Evolutionary conservation across 768 basidiomycete genomes (phyloP), one percentile per base, ranked within the genome.

Genomic region (Hemileccinum impolitum): DNA sequence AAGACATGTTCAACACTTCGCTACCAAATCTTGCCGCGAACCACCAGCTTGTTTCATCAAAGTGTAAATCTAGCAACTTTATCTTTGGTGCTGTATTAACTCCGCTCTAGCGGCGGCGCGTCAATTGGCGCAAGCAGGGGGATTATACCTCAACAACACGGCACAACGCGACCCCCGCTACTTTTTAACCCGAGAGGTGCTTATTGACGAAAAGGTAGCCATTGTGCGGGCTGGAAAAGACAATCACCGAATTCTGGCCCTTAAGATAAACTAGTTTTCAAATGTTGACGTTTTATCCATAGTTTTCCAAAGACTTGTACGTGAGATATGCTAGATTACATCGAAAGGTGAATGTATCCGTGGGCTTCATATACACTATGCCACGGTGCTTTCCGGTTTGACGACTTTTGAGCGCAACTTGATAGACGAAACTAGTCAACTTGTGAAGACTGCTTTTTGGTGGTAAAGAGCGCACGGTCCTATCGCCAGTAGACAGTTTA

Each of bases 181-280:
- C 43, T 75, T 63, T 26, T 58, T 87, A 14, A 54, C 64, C 8
- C 55, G 55, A 31, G 56, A 62, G 1, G 73, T 81, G 56, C 73
- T 93, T 25, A 69, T 91, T n/a, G 81, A 84, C 56, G 71, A 67
- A 10, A 75, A 72, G 42, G 59, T 92, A 7, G 81, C 76, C 15
- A 76, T 94, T 49, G 52, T 94, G 17, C 78, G 87, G 15, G 80
- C 82, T 34, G 91, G 91, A 4, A 90, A 87, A 63, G 83, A 85
- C 53, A 85, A 85, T 39, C 71, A 84, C 53, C 61, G 80, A 34
- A 74, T 90, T 35, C 57, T 92, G 9, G 77, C 64, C 31, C 48
- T n/a, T 76, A 23, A 62, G 48, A 40, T 69, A 50, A 50, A 49
- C 28, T 40, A 30, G 9, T 26, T 43, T 0, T 2, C 23, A 18